Evolutionary conservation across 78 protist species (phyloP).

Genomic region (Dictyostelium brefeldianum): DNA sequence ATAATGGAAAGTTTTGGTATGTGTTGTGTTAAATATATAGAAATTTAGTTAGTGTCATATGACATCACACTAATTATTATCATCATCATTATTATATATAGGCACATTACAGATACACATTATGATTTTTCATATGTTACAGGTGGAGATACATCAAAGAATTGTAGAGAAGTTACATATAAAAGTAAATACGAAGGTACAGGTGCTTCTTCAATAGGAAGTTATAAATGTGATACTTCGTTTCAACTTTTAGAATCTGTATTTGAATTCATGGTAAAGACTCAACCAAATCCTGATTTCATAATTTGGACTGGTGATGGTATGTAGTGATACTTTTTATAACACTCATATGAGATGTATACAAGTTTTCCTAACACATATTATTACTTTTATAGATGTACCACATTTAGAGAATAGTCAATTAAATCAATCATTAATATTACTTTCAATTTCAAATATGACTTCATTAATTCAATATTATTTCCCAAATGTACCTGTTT

Average conservation of each 20-base stretch:
- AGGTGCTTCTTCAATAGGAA: conserved; percentile 48
- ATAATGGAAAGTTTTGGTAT: conserved; percentile 13
- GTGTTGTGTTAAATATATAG: no score
- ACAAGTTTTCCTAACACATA: no score
- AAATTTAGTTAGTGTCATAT: no score
- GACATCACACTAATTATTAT: no score
- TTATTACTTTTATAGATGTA: conserved; percentile 24
- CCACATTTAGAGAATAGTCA: conserved; percentile 37
- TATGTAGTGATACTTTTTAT: neutral
- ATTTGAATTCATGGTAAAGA: conserved; percentile 42
- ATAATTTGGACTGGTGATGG: conserved; percentile 11
- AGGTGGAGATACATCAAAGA: conserved; percentile 9
- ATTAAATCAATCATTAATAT: conserved; percentile 13
- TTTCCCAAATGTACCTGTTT: conserved; percentile 34
- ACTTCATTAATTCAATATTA: neutral
- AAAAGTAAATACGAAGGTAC: neutral
- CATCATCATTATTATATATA: neutral
- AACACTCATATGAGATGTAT: no score
- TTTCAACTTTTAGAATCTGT: conserved; percentile 19
- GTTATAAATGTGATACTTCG: conserved; percentile 65
- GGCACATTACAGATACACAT: conserved; percentile 77
- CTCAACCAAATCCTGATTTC: conserved; percentile 34
- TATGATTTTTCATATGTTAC: conserved; percentile 35
- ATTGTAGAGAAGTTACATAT: neutral
- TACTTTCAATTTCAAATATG: conserved; percentile 52